Evolutionary conservation across 306 rosid species (phyloP).

Genomic region (Ceratonia siliqua): DNA sequence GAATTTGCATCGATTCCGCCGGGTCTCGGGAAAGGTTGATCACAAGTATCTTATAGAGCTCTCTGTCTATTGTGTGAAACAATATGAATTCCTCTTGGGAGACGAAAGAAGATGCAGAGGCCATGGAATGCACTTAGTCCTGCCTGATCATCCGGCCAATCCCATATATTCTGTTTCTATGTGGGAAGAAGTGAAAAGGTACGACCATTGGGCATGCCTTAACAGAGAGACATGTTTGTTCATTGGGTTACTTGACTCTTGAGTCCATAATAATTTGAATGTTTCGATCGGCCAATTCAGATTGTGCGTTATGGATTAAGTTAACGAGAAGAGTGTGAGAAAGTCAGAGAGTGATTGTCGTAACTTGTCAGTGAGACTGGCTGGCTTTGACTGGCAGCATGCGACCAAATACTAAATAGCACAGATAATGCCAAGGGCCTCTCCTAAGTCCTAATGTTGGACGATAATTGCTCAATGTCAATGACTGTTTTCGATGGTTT

Average conservation of each 20-base stretch:
- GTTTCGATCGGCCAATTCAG: neutral
- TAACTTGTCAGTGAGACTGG: too few relatives aligned
- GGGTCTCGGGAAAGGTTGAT: slow-evolving; percentile 55
- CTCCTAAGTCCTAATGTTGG: neutral
- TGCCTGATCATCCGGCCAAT: neutral
- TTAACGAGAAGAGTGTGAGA: neutral
- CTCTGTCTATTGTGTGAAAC: slow-evolving; percentile 63
- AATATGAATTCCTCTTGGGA: slow-evolving; percentile 48
- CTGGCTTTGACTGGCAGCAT: too few relatives aligned
- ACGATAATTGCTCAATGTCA: neutral
- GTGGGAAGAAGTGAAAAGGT: neutral
- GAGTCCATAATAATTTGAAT: neutral
- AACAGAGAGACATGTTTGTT: neutral
- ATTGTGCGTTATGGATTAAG: neutral
- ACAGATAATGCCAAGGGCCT: neutral
- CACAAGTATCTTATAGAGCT: slow-evolving; percentile 53
- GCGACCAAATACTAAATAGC: too few relatives aligned
- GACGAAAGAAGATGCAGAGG: neutral
- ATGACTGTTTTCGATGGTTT: neutral
- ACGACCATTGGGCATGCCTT: neutral
- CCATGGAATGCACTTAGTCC: slow-evolving; percentile 23
- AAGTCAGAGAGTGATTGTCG: too few relatives aligned
- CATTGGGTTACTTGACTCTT: neutral
- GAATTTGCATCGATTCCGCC: slow-evolving; percentile 53
- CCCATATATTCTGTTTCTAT: neutral